Evolutionary conservation across 192 early-diverging fungal species (phyloP), one percentile per base, ranked within the genome.

Genomic region (Dimargaris xerosporica): DNA sequence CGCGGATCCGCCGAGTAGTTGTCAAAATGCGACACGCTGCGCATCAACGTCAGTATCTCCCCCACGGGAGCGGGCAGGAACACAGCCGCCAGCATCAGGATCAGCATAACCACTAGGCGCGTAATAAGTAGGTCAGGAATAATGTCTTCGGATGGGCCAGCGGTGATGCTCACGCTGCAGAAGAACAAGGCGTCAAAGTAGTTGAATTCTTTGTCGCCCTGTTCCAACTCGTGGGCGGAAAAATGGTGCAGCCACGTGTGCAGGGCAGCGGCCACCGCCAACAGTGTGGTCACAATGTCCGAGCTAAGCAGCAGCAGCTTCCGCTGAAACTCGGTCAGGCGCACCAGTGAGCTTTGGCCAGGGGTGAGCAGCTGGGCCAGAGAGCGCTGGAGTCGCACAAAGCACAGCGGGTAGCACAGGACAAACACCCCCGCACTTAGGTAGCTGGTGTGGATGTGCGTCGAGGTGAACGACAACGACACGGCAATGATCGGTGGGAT

Each of bases 161-260:
- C 19, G 50, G 44, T 47, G 42, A n/a, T 67, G 66, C 73, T 73
- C 67, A 73, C 71, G 70, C 42, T 59, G 65, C 29, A 73, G n/a
- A 71, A 77, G 68, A 73, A 77, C 15, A 77, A 71, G 2, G 72
- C 63, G 60, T 77, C 75, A 15, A 73, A 62, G 29, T 69, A 77
- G 2, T 62, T 63, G 25, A 77, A 77, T 13, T 65, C 68, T 0
- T 53, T 46, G 43, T 65, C 66, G 5, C 59, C 47, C 0, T 67
- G 28, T 23, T 69, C 39, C 64, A 71, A 67, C n/a, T 51, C 50
- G 34, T 69, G 64, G 30, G 62, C 48, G 52, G 71, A 77, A 69
- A 72, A 77, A 42, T 59, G 56, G 66, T 77, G 66, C 19, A 77
- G 61, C 10, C 69, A 67, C 41, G 75, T 69, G 39, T 77, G 72